A percentile compares a stretch with the other conserved stretches of the same genome.
phyloP scores from a whole-genome alignment of 148 eudicot genomes.

The Gaultheria prostrata region DNA sequence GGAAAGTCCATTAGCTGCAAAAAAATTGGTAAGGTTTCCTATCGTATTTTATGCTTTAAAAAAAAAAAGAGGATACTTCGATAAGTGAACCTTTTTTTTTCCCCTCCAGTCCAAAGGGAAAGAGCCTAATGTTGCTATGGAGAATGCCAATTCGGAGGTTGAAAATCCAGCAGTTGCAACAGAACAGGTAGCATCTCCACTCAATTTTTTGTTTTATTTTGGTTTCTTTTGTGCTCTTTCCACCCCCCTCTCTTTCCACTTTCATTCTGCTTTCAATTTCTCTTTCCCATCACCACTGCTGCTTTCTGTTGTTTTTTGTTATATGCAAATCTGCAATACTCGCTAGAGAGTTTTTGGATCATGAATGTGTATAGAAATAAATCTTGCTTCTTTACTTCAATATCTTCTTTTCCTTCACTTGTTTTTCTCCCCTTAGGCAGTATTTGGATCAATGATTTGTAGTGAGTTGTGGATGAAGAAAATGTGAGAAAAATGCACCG shows the following conservation, averaged over 20 bases:
- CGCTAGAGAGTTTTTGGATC: not conserved
- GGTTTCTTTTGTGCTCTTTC: not conserved
- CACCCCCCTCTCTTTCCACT: not conserved
- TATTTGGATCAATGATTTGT: not conserved
- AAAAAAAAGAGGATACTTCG: not conserved
- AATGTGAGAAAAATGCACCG: too few relatives aligned
- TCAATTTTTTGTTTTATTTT: not conserved
- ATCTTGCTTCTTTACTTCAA: not conserved
- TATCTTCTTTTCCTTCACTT: not conserved
- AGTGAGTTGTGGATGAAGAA: too few relatives aligned
- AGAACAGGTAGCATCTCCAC: not conserved
- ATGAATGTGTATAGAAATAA: not conserved
- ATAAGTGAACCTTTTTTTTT: not conserved
- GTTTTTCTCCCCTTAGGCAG: not conserved
- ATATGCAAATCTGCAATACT: not conserved
- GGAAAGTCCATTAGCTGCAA: not conserved
- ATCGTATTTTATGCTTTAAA: not conserved
- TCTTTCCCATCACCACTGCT: not conserved
- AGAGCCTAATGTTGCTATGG: not conserved
- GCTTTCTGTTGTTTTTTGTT: not conserved
- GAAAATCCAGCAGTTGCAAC: not conserved
- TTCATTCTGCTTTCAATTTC: not conserved
- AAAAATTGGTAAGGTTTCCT: slow-evolving; percentile 6
- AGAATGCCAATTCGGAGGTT: not conserved
- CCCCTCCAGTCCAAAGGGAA: not conserved